Percentiles rank a stretch among this genome's conserved stretches.
Evolutionary conservation across 768 basidiomycete genomes (phyloP).

Genomic region (Xerocomus brunneocitrinus): DNA sequence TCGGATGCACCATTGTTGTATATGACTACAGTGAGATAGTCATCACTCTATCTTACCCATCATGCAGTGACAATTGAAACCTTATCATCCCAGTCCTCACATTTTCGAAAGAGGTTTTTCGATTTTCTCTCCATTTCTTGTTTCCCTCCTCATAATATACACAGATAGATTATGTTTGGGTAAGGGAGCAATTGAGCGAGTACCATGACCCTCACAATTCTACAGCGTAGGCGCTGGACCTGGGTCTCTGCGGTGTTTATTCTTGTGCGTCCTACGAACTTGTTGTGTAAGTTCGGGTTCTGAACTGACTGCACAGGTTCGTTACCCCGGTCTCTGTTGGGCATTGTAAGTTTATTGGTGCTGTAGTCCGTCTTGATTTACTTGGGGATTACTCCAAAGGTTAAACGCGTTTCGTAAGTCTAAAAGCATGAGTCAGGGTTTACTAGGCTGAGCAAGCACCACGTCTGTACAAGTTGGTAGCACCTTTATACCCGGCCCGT

Average conservation of each 20-base stretch:
- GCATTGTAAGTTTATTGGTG: neutral
- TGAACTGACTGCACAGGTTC: neutral
- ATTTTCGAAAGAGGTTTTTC: neutral
- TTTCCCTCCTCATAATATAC: neutral
- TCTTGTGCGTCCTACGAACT: constrained; percentile 4
- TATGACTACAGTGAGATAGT: neutral
- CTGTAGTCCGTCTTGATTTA: neutral
- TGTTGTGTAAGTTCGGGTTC: neutral
- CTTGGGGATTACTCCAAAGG: neutral
- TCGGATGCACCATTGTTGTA: neutral
- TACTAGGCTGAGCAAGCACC: neutral
- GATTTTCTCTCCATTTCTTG: neutral
- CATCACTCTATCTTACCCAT: neutral
- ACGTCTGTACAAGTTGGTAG: neutral
- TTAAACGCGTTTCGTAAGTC: neutral
- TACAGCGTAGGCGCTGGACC: constrained; percentile 6
- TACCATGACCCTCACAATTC: neutral
- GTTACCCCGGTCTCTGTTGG: neutral
- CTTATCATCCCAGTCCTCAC: constrained; percentile 22
- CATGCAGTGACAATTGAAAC: neutral
- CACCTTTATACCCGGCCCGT: neutral
- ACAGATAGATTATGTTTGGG: constrained; percentile 19
- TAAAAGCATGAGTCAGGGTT: neutral
- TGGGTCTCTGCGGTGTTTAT: constrained; percentile 13
- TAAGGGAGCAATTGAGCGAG: neutral